A percentile compares a stretch with the other conserved stretches of the same genome.
These are phyloP conservation scores for Xylariaceae sp. DNA, from an alignment of 2,329 filamentous ascomycete genomes.

Conservation along the genomic window DNA sequence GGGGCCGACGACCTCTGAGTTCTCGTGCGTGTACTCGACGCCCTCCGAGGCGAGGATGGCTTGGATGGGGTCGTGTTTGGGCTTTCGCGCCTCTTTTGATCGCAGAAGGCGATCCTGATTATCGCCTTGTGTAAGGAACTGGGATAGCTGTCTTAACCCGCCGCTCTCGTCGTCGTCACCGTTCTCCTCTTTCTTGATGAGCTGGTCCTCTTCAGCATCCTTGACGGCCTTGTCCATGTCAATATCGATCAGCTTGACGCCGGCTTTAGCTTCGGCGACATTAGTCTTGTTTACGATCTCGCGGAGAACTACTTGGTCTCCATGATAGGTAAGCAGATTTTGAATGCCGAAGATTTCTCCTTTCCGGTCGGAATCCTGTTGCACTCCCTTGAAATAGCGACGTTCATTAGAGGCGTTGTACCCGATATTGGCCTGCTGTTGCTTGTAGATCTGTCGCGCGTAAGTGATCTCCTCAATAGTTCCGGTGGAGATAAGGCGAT, in stretches of 20 bases:
- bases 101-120: conserved; percentile 45
- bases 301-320: conserved; percentile 78
- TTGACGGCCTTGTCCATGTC: conserved; percentile 66
- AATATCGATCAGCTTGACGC: conserved; percentile 77
- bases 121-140: conserved; percentile 52
- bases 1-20: conserved; percentile 90
- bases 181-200: conserved; percentile 50
- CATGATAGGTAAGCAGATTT: conserved; percentile 84
- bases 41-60: conserved; percentile 87
- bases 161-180: conserved; percentile 65
- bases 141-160: conserved; percentile 73
- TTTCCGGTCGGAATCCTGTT: conserved; percentile 78
- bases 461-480: conserved; percentile 98
- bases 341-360: conserved; percentile 91
- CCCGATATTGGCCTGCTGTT: conserved; percentile 97
- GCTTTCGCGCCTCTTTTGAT: conserved; percentile 42
- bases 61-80: conserved; percentile 74
- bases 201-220: conserved; percentile 49
- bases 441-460: conserved; percentile 96
- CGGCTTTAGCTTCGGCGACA: conserved; percentile 87
- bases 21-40: conserved; percentile 95
- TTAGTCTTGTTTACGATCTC: conserved; percentile 99
- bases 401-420: conserved; percentile 92
- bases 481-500: conserved; percentile 84
- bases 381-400: conserved; percentile 93